Evolutionary conservation across 2,329 filamentous ascomycete species (phyloP).

Genomic region (Penicillium frequentans): DNA sequence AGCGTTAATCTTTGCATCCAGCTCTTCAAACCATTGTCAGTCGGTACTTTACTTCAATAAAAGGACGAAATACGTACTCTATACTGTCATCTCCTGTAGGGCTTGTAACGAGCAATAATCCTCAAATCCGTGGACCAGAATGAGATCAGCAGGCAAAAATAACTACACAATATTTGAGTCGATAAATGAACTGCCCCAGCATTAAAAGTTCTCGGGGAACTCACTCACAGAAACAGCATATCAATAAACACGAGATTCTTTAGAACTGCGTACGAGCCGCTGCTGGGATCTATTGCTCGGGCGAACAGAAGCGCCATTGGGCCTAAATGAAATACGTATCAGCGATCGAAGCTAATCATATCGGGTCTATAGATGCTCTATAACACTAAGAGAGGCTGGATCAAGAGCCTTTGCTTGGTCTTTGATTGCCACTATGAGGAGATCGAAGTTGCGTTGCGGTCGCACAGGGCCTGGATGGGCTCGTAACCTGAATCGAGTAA

Average conservation of each 20-base stretch:
- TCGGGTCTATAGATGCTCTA: too few relatives aligned
- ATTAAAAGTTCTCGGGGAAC: too few relatives aligned
- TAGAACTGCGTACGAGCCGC: too few relatives aligned
- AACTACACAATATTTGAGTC: neutral
- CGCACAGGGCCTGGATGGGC: neutral
- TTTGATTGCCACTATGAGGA: neutral
- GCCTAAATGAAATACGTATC: too few relatives aligned
- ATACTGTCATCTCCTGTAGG: neutral
- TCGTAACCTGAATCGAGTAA: neutral
- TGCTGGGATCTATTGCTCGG: too few relatives aligned
- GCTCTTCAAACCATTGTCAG: neutral
- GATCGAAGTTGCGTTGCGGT: neutral
- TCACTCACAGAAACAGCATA: too few relatives aligned
- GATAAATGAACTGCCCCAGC: too few relatives aligned
- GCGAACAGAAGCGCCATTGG: too few relatives aligned
- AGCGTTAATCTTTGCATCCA: too few relatives aligned
- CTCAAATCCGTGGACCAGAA: neutral
- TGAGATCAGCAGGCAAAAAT: neutral
- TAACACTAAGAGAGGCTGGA: too few relatives aligned
- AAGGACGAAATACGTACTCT: neutral
- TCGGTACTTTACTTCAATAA: neutral
- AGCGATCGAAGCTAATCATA: too few relatives aligned
- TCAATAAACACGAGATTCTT: rapidly evolving
- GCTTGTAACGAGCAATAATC: slow-evolving; percentile 1
- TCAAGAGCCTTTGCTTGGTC: neutral